A percentile compares a stretch with the other conserved stretches of the same genome.
phyloP scores from a whole-genome alignment of 441 rosid genomes.

The Raphanus hybrid region DNA sequence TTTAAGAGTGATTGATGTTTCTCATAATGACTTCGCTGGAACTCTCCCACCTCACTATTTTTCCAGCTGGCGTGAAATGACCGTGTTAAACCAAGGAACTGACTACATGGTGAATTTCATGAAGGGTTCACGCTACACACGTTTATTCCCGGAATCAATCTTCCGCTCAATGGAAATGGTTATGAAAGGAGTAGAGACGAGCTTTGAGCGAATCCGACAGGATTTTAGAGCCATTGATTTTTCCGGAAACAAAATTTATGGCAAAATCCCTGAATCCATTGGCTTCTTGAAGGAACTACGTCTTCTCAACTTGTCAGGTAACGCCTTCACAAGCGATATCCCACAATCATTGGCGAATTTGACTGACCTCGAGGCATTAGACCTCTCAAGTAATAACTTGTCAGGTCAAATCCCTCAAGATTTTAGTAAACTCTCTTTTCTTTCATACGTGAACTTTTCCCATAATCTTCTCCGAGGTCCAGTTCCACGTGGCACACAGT shows the following conservation, averaged over 20 bases:
- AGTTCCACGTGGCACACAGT: no score
- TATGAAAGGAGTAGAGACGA: background rate
- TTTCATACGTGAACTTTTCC: no score
- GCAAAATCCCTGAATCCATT: background rate
- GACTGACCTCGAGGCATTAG: background rate
- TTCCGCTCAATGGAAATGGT: slow-evolving; percentile 1
- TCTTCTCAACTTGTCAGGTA: background rate
- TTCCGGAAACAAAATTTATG: background rate
- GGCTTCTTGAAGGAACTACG: background rate
- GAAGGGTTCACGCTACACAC: background rate
- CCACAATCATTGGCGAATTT: no score
- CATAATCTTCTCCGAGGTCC: no score
- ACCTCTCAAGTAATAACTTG: no score
- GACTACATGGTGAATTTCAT: background rate
- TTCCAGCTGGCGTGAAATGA: slow-evolving; percentile 1
- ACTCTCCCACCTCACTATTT: slow-evolving; percentile 9
- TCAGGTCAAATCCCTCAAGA: no score
- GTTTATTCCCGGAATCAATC: background rate
- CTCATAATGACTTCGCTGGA: slow-evolving; percentile 23
- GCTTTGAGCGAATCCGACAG: background rate
- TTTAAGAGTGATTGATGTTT: slow-evolving; percentile 22
- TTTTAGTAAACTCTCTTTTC: no score
- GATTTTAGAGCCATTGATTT: slow-evolving; percentile 4
- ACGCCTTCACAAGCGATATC: no score
- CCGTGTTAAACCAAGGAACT: background rate